Evolutionary conservation across 805 yeast genomes (phyloP).

Genomic region (Metschnikowia lochheadii): DNA sequence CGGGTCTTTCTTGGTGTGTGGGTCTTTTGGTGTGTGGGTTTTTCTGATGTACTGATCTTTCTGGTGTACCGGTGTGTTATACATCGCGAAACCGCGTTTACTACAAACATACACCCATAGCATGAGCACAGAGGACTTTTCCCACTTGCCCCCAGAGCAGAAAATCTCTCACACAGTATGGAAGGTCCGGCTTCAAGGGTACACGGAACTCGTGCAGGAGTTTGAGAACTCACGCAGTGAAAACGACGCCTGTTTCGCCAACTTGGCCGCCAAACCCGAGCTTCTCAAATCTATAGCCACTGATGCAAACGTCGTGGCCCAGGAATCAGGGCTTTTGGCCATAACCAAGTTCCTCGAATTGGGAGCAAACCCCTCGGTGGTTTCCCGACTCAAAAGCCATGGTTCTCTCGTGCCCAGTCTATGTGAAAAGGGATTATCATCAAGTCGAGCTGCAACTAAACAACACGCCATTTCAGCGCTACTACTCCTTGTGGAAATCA

Average conservation of each 20-base stretch:
- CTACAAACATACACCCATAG: slow-evolving; percentile 7
- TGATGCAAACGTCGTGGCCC: slow-evolving; percentile 88
- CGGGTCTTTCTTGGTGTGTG: neutral
- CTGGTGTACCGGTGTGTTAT: neutral
- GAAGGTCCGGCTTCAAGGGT: slow-evolving; percentile 83
- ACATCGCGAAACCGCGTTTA: slow-evolving; percentile 6
- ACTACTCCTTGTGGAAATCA: slow-evolving; percentile 56
- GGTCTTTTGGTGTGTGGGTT: neutral
- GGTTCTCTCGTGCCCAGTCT: slow-evolving; percentile 45
- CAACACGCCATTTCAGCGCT: slow-evolving; percentile 60
- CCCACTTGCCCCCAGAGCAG: slow-evolving; percentile 60
- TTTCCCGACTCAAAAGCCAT: slow-evolving; percentile 35
- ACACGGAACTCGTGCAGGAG: slow-evolving; percentile 55
- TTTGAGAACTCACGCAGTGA: slow-evolving; percentile 55
- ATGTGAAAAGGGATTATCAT: slow-evolving; percentile 78
- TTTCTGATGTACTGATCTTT: neutral
- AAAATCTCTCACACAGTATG: slow-evolving; percentile 51
- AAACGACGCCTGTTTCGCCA: slow-evolving; percentile 51
- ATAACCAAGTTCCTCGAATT: slow-evolving; percentile 51
- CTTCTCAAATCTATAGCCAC: slow-evolving; percentile 54
- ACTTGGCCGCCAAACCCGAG: slow-evolving; percentile 51
- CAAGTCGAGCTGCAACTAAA: slow-evolving; percentile 73
- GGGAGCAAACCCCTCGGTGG: slow-evolving; percentile 45
- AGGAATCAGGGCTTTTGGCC: slow-evolving; percentile 70
- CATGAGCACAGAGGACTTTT: slow-evolving; percentile 49